A percentile compares a stretch with the other conserved stretches of the same genome.
phyloP scores from a whole-genome alignment of 1,284 basidiomycete genomes.

The Ceraceosorus bombacis region DNA sequence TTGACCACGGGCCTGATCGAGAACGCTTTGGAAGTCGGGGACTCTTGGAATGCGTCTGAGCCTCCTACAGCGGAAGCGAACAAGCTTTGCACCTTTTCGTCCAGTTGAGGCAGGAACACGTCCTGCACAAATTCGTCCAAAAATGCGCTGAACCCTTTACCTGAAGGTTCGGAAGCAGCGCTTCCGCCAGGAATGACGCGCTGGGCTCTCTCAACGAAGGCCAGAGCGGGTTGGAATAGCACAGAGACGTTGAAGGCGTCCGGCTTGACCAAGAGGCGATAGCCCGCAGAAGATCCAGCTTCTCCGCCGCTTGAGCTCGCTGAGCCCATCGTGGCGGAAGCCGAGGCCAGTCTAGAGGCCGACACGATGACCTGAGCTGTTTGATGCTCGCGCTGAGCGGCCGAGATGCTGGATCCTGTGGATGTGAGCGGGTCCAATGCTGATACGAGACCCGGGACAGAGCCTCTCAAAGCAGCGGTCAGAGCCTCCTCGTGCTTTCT shows the following conservation, averaged over 20 bases:
- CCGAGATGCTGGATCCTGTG: constrained; percentile 3
- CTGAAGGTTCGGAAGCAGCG: constrained; percentile 21
- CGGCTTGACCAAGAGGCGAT: constrained; percentile 76
- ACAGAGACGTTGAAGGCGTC: constrained; percentile 92
- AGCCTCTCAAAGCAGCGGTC: constrained; percentile 72
- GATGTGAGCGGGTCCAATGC: constrained; percentile 16
- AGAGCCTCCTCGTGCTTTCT: constrained; percentile 76
- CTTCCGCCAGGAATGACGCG: constrained; percentile 37
- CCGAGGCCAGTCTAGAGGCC: background rate
- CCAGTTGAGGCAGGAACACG: constrained; percentile 86
- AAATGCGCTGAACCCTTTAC: constrained; percentile 62
- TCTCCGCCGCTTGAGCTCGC: constrained; percentile 47
- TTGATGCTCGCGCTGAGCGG: constrained; percentile 5
- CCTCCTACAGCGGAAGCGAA: constrained; percentile 26
- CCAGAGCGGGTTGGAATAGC: constrained; percentile 83
- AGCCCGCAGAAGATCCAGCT: constrained; percentile 51
- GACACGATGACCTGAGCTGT: constrained; percentile 16
- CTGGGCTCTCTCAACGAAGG: constrained; percentile 65
- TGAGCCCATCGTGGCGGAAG: no score
- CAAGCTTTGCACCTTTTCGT: constrained; percentile 68
- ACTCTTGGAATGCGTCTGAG: constrained; percentile 60
- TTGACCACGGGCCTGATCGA: constrained; percentile 70
- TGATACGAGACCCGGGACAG: constrained; percentile 80
- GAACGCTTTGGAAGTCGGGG: constrained; percentile 57
- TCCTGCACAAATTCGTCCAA: constrained; percentile 90